These are phyloP conservation scores for Mycena galericulata DNA, from an alignment of 768 basidiomycete species.

Conservation along the genomic window DNA sequence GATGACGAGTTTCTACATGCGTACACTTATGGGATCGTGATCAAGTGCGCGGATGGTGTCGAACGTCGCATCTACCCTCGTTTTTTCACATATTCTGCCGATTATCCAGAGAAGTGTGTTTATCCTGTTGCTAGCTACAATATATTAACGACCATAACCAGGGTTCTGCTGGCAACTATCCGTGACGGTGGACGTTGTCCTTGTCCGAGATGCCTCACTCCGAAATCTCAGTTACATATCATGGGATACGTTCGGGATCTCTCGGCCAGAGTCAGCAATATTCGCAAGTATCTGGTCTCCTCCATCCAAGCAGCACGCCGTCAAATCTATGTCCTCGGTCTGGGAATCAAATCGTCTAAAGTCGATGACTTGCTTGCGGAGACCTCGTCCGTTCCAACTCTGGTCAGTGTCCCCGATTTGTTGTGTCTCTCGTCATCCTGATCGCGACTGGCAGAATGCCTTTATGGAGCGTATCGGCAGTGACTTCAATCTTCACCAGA, in stretches of 20 bases:
- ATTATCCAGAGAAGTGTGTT: conserved; percentile 44
- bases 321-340: neutral
- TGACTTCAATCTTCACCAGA: too few relatives aligned
- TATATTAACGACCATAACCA: neutral
- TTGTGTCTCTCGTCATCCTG: neutral
- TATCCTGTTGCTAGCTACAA: too few relatives aligned
- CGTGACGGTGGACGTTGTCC: conserved; percentile 37
- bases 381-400: conserved; percentile 24
- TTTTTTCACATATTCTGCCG: conserved; percentile 42
- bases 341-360: neutral
- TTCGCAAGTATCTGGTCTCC: conserved; percentile 5
- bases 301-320: conserved; percentile 1
- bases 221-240: conserved; percentile 32
- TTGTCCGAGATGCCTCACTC: conserved; percentile 38
- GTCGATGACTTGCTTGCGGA: conserved; percentile 16
- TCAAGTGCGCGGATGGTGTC: conserved; percentile 39
- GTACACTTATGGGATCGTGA: conserved; percentile 40
- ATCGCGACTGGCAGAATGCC: conserved; percentile 45
- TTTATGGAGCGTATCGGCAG: conserved; percentile 44
- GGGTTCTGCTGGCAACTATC: conserved; percentile 33
- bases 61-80: conserved; percentile 39
- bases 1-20: conserved; percentile 42
- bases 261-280: neutral
- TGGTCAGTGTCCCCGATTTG: neutral
- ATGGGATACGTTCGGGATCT: conserved; percentile 28